A percentile compares a stretch with the other conserved stretches of the same genome.
Evolutionary conservation across 805 yeast genomes (phyloP).

Genomic region (Candida hungchunana): DNA sequence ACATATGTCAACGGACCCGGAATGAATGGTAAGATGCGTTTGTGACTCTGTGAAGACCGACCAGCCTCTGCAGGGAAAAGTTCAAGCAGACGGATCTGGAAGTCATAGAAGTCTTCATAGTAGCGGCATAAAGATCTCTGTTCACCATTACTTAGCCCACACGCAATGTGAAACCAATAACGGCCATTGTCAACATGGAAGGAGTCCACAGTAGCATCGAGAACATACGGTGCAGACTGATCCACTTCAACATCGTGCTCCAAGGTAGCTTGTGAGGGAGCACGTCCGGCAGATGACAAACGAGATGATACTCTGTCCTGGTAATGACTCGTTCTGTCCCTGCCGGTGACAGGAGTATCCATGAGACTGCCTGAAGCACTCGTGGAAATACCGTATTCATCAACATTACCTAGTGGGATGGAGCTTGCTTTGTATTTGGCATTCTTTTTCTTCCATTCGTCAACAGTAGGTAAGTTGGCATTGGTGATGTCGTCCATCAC

Average conservation of each 20-base stretch:
- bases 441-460: constrained; percentile 89
- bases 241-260: constrained; percentile 14
- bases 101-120: constrained; percentile 94
- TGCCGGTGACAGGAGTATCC: too few species aligned
- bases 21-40: constrained; percentile 83
- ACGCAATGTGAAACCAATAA: constrained; percentile 80
- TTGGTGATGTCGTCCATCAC: constrained; percentile 54
- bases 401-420: constrained; percentile 63
- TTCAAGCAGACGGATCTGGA: constrained; percentile 79
- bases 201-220: constrained; percentile 66
- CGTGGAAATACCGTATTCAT: too few species aligned
- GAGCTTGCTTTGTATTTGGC: constrained; percentile 91
- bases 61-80: constrained; percentile 93
- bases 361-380: too few species aligned
- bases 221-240: constrained; percentile 21
- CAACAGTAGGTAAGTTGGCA: constrained; percentile 84
- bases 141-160: constrained; percentile 63
- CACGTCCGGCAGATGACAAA: constrained; percentile 2
- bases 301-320: constrained; percentile 3
- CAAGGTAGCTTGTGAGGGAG: constrained; percentile 4
- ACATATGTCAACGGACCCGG: constrained; percentile 96
- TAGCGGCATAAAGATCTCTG: constrained; percentile 73
- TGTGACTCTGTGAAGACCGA: constrained; percentile 59
- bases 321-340: constrained; percentile 2
- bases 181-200: constrained; percentile 80